Conservation (phyloP, 1,284 basidiomycete genomes). For the Tilletia caries region DNA sequence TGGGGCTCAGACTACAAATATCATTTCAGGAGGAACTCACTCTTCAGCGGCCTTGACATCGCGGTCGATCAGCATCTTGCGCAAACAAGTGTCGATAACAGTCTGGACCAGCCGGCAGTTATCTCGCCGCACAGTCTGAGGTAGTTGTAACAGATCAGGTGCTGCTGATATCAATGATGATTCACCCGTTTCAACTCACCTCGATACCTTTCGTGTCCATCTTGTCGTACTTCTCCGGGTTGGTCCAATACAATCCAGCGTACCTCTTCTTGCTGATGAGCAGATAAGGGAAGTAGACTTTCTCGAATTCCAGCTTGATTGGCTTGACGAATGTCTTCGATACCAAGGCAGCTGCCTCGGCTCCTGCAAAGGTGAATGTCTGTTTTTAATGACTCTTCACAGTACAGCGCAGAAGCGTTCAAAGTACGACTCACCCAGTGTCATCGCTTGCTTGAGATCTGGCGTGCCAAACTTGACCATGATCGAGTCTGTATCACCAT, state of each 20-base stretch:
- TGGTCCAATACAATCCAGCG: slow-evolving; percentile 52
- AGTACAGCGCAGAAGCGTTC: background rate
- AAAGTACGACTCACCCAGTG: slow-evolving; percentile 20
- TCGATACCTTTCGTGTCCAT: slow-evolving; percentile 55
- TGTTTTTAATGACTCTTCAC: background rate
- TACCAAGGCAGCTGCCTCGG: slow-evolving; percentile 90
- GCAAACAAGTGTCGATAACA: slow-evolving; percentile 52
- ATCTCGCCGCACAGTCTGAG: slow-evolving; percentile 49
- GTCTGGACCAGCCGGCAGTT: slow-evolving; percentile 53
- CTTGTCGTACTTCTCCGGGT: slow-evolving; percentile 49
- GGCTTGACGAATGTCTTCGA: slow-evolving; percentile 47
- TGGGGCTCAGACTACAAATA: background rate
- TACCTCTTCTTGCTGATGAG: slow-evolving; percentile 54
- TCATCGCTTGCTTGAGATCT: slow-evolving; percentile 47
- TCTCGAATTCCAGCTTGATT: slow-evolving; percentile 54
- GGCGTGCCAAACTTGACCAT: slow-evolving; percentile 53
- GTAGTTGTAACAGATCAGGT: background rate
- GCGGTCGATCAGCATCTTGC: slow-evolving; percentile 54
- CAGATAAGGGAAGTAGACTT: slow-evolving; percentile 52
- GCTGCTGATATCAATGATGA: background rate
- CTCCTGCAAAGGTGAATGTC: slow-evolving; percentile 60
- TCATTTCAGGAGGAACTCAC: slow-evolving; percentile 23
- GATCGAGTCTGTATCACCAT: slow-evolving; percentile 53
- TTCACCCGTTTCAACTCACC: background rate
- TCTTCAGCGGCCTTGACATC: slow-evolving; percentile 52